Percentiles rank a stretch among this genome's conserved stretches.
These are phyloP conservation scores for Pulveroboletus sp. DNA, from an alignment of 768 basidiomycete species.

Conservation along the genomic window DNA sequence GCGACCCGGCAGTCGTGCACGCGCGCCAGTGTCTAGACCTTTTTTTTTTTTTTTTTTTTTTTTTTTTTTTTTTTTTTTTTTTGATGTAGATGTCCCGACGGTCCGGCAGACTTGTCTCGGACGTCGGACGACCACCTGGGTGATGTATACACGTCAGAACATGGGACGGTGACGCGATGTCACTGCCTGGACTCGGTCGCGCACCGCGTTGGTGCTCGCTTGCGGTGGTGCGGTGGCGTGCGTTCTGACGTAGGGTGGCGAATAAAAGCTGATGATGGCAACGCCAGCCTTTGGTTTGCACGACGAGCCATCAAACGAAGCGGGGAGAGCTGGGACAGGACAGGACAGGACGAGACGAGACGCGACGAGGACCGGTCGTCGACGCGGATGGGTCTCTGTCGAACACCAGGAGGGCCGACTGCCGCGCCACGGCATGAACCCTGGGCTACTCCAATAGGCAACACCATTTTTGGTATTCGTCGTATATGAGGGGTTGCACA, in stretches of 20 bases:
- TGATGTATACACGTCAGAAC: not conserved
- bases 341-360: too few relatives aligned
- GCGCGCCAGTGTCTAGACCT: not conserved
- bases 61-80: too few relatives aligned
- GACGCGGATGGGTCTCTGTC: too few relatives aligned
- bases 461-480: conserved; percentile 16
- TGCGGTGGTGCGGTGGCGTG: conserved; percentile 1
- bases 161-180: not conserved
- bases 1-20: not conserved
- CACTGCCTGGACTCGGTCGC: too few relatives aligned
- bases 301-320: too few relatives aligned
- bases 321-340: too few relatives aligned
- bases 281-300: too few relatives aligned
- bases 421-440: too few relatives aligned
- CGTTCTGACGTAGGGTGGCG: not conserved
- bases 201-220: not conserved
- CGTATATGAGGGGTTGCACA: conserved; percentile 6
- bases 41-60: not conserved
- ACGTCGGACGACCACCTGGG: not conserved
- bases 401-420: too few relatives aligned
- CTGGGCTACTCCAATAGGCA: conserved; percentile 25
- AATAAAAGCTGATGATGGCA: conserved; percentile 10
- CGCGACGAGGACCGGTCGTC: too few relatives aligned
- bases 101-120: too few relatives aligned
- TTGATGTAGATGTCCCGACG: too few relatives aligned